Evolutionary conservation across 192 early-diverging fungal genomes (phyloP).

Genomic region (Entomortierella lignicola): DNA sequence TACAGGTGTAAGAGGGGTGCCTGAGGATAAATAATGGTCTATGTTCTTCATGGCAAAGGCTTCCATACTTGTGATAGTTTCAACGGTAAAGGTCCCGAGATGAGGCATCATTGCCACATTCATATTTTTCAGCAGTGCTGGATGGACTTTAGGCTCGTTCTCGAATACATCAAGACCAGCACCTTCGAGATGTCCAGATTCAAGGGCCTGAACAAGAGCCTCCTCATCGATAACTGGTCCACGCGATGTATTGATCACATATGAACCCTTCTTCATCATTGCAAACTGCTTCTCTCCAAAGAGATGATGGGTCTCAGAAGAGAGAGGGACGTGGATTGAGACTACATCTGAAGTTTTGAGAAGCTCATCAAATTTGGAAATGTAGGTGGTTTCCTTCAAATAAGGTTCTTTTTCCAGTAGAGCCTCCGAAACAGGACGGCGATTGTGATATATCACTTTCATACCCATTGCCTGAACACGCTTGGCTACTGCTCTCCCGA

Average conservation of each 20-base stretch:
- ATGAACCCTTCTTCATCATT: conserved; percentile 51
- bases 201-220: conserved; percentile 47
- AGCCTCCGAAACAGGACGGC: conserved; percentile 14
- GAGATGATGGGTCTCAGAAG: conserved; percentile 45
- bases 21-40: conserved; percentile 28
- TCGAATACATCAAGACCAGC: conserved; percentile 66
- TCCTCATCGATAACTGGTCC: conserved; percentile 57
- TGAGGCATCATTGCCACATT: conserved; percentile 53
- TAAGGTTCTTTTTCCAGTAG: conserved; percentile 16
- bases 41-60: conserved; percentile 56
- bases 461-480: conserved; percentile 59
- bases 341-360: conserved; percentile 34
- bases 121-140: conserved; percentile 44
- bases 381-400: conserved; percentile 37
- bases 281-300: conserved; percentile 41
- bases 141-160: conserved; percentile 53
- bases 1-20: conserved; percentile 54
- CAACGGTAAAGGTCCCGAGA: conserved; percentile 38
- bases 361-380: conserved; percentile 27
- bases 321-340: conserved; percentile 54
- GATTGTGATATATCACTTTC: conserved; percentile 55
- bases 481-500: conserved; percentile 63
- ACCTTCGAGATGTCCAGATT: conserved; percentile 54
- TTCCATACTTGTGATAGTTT: conserved; percentile 50
- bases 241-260: conserved; percentile 58